Conservation (phyloP, 1,284 basidiomycete species). For the Coniferiporia sulphurascens region DNA sequence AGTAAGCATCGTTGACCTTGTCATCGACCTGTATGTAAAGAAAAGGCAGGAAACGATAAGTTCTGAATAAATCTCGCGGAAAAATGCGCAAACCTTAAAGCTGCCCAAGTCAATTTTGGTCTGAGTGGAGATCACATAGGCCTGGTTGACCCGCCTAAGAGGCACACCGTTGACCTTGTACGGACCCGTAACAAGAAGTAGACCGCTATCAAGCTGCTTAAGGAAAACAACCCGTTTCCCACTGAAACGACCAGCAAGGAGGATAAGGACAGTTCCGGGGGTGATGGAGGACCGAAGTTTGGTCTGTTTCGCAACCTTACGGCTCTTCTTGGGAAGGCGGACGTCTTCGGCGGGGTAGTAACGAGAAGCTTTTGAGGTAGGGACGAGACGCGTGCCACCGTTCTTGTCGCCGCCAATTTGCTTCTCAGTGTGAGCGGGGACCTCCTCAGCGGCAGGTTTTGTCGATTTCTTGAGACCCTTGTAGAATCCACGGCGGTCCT, state of each 20-base stretch:
- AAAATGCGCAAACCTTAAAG: conserved; percentile 56
- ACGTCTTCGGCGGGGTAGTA: conserved; percentile 99
- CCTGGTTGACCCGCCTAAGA: conserved; percentile 96
- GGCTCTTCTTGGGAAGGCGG: conserved; percentile 83
- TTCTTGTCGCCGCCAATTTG: conserved; percentile 88
- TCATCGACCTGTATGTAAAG: conserved; percentile 58
- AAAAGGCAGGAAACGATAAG: not conserved
- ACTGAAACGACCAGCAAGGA: conserved; percentile 96
- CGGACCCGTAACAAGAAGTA: conserved; percentile 95
- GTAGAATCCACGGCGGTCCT: conserved; percentile 74
- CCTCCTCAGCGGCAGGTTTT: conserved; percentile 55
- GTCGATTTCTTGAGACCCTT: conserved; percentile 79
- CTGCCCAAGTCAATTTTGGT: conserved; percentile 87
- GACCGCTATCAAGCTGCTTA: conserved; percentile 92
- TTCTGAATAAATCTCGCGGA: not conserved
- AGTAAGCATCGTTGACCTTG: conserved; percentile 95
- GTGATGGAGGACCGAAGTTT: conserved; percentile 86
- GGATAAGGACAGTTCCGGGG: conserved; percentile 93
- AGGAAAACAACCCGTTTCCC: conserved; percentile 99
- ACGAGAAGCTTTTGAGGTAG: conserved; percentile 84
- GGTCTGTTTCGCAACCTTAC: conserved; percentile 79
- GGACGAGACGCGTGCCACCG: conserved; percentile 82
- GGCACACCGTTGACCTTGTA: conserved; percentile 99
- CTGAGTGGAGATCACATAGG: conserved; percentile 98
- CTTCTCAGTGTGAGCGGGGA: conserved; percentile 72